Base-by-base conservation (phyloP, 768 basidiomycete genomes). In the Trametes coccinea region DNA sequence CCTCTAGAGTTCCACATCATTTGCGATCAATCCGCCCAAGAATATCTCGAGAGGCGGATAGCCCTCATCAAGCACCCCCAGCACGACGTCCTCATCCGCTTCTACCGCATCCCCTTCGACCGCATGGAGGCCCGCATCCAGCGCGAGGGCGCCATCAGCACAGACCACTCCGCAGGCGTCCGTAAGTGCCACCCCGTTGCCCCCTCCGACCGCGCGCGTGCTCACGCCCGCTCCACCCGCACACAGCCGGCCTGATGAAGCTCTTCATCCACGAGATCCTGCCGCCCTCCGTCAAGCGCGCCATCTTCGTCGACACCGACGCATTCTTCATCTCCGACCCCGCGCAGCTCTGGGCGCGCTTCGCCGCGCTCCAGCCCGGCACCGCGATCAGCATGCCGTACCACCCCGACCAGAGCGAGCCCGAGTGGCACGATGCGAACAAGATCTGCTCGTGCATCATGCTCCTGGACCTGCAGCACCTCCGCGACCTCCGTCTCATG, bases 261-360 rank as follows among this genome's bases (percentile, higher is more conserved):
- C 72, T 83, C 17, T 82, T 83, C 69, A 74, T 82, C 46, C 81
- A 82, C 62, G 81, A 83, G 67, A 75, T 82, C 13, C 67, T 82
- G 48, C 81, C 81, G 4, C 61, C 72, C 5, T 67, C 70, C 31
- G 76, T 82, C 49, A 72, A 73, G 59, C 79, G 75, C 66, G 76
- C 76, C n/a, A 81, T 82, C 58, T 83, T 75, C 65, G 67, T 83
- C 55, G 82, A 83, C 69, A 82, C 81, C 7, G 82, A 83, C 66
- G 80, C 82, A 0, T 72, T 82, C 57, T 79, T 82, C 70, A 75
- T 82, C 50, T 69, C 76, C 13, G 80, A 83, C 63, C 79, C 82
- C 2, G 70, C 72, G 9, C 72, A 80, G 37, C 75, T 82, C 17
- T 82, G 80, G 81, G 71, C 77, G 11, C 71, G 73, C 46, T 82